These are phyloP conservation scores for Geotrichum fermentans DNA, from an alignment of 1,139 yeast species.

Conservation along the genomic window DNA sequence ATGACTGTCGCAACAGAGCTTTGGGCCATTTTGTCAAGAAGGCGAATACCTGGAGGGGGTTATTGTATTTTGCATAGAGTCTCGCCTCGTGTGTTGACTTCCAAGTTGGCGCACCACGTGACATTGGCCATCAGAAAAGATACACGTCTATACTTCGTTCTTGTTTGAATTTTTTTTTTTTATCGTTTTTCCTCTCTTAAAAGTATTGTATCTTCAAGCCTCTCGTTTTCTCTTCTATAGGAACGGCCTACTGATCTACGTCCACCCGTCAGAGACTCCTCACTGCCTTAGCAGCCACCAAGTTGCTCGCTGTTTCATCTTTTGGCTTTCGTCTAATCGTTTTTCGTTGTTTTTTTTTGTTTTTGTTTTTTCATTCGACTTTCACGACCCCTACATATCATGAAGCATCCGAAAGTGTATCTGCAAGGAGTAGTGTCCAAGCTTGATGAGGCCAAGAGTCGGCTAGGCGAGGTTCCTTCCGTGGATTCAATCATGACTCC, in stretches of 20 bases:
- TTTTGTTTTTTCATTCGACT: neutral
- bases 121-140: no score
- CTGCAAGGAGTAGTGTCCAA: constrained; percentile 3
- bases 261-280: no score
- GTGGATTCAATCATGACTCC: constrained; percentile 16
- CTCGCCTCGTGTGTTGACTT: neutral
- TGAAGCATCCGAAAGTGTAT: constrained; percentile 10
- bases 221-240: neutral
- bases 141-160: neutral
- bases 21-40: no score
- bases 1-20: constrained; percentile 7
- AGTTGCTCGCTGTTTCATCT: no score
- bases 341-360: neutral
- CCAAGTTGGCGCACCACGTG: neutral
- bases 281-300: no score
- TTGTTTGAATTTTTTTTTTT: neutral
- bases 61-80: no score
- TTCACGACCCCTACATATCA: neutral
- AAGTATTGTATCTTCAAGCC: no score
- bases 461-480: neutral
- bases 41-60: no score
- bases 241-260: no score
- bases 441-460: neutral
- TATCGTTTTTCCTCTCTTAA: neutral
- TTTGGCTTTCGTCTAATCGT: no score